These are phyloP conservation scores for Dimocarpus longan DNA, from an alignment of 345 rosid species.

Conservation along the genomic window DNA sequence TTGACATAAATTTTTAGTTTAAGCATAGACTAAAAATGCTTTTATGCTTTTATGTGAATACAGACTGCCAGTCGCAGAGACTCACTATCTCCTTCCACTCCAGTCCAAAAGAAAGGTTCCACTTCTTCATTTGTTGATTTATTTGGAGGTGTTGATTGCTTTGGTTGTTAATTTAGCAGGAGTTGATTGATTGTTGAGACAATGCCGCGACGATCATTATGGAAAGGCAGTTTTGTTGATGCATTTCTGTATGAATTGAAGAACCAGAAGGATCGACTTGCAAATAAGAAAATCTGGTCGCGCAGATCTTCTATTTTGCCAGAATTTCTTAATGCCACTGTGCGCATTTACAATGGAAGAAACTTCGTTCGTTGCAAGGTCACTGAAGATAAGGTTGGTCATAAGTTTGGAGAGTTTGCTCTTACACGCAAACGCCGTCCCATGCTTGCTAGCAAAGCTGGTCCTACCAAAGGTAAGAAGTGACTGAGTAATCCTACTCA, in stretches of 20 bases:
- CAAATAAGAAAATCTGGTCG: slow-evolving; percentile 53
- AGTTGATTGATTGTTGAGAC: background rate
- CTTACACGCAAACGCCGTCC: slow-evolving; percentile 36
- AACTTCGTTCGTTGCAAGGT: slow-evolving; percentile 47
- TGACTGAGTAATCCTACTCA: slow-evolving; percentile 1
- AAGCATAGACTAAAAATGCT: no score
- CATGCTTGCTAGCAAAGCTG: background rate
- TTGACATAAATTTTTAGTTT: no score
- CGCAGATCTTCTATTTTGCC: slow-evolving; percentile 51
- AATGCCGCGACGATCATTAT: slow-evolving; percentile 38
- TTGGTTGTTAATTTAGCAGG: background rate
- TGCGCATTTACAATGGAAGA: slow-evolving; percentile 54
- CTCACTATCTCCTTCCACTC: no score
- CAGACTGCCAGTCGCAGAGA: no score
- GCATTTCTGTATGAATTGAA: slow-evolving; percentile 43
- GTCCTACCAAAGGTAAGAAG: slow-evolving; percentile 17
- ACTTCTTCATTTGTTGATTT: no score
- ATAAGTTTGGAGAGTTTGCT: slow-evolving; percentile 56
- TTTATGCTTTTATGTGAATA: no score
- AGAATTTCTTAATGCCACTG: slow-evolving; percentile 40
- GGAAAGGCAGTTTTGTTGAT: slow-evolving; percentile 55
- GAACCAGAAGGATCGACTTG: slow-evolving; percentile 34
- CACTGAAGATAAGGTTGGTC: slow-evolving; percentile 52
- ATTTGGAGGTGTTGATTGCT: background rate
- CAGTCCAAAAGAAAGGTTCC: no score